Conservation (phyloP, 2,329 filamentous ascomycete species). For the Cladosporium halotolerans region DNA sequence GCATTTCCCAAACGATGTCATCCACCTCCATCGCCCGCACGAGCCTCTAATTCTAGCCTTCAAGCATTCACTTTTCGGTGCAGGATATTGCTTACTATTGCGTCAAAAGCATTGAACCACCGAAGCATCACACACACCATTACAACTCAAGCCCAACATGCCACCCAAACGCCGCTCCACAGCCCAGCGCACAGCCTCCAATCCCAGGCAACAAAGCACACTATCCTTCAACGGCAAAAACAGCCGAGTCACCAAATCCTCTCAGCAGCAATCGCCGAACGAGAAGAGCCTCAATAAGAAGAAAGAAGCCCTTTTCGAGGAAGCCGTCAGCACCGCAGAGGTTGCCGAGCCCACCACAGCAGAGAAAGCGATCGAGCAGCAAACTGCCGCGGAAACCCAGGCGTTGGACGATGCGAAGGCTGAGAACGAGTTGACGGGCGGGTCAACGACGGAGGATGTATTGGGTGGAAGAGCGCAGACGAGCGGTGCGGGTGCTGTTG, state of each 20-base stretch:
- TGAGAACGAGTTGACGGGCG: constrained; percentile 19
- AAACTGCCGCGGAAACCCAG: constrained; percentile 26
- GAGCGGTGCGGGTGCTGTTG: constrained; percentile 37
- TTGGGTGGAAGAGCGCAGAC: constrained; percentile 26
- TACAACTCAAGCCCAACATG: constrained; percentile 26
- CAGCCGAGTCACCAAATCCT: constrained; percentile 50
- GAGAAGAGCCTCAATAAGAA: constrained; percentile 30
- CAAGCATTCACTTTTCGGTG: no score
- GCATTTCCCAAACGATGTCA: neutral
- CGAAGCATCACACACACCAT: neutral
- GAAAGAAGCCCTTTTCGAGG: constrained; percentile 31
- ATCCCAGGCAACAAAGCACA: constrained; percentile 48
- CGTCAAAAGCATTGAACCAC: neutral
- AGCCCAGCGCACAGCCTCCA: constrained; percentile 39
- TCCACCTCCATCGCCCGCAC: neutral
- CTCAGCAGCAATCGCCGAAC: constrained; percentile 31
- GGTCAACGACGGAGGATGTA: constrained; percentile 24
- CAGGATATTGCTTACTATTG: no score
- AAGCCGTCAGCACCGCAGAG: constrained; percentile 17
- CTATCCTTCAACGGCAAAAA: constrained; percentile 55
- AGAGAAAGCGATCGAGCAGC: constrained; percentile 35
- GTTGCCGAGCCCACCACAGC: constrained; percentile 29
- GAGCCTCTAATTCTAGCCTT: neutral
- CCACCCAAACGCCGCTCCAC: constrained; percentile 39
- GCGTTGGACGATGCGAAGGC: neutral